Evolutionary conservation across 805 yeast genomes (phyloP), one percentile per base, ranked within the genome.

Genomic region (Kuraishia cidri): DNA sequence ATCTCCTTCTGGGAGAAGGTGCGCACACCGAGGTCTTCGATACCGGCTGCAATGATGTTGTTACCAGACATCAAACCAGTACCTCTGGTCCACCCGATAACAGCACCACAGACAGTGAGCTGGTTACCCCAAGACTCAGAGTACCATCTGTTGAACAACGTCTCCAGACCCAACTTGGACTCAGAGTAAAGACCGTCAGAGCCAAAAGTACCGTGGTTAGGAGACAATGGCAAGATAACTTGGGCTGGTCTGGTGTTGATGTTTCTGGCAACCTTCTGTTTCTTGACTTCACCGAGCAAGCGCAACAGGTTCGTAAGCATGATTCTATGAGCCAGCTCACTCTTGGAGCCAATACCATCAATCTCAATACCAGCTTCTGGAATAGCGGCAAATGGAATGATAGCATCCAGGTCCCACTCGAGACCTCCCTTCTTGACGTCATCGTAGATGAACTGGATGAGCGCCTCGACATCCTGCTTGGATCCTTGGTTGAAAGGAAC

Each of bases 31-130:
- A 82, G 67, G 56, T 76, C 75, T 66, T 92, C 99, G 53, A 92
- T 84, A 46, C 97, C 97, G 65, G 88, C 96, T 40, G 99, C 96
- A 58, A 92, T 85, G 56, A 86, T 81, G 68, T 92, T 92, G 73
- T 92, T 92, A 48, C 80, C 97, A 52, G 87, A 72, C 99, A 92
- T 92, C 55, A 92, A 78, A 54, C 99, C 99, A 38, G 99, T 92
- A 62, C 99, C 99, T 73, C 99, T 85, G 43, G 99, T 92, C 99
- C 99, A 92, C 58, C 99, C 99, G 60, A 92, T 92, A 45, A 92
- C 74, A 29, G 98, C 97, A 70, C 99, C 99, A 62, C 97, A 88
- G 39, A 92, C 69, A 38, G 97, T 92, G 65, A 92, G 77, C 67
- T 84, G 92, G 44, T 82, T 67, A 29, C 81, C 79, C 99, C 99